Conservation (phyloP, 1,284 basidiomycete species). For the Heterobasidion parviporum region DNA sequence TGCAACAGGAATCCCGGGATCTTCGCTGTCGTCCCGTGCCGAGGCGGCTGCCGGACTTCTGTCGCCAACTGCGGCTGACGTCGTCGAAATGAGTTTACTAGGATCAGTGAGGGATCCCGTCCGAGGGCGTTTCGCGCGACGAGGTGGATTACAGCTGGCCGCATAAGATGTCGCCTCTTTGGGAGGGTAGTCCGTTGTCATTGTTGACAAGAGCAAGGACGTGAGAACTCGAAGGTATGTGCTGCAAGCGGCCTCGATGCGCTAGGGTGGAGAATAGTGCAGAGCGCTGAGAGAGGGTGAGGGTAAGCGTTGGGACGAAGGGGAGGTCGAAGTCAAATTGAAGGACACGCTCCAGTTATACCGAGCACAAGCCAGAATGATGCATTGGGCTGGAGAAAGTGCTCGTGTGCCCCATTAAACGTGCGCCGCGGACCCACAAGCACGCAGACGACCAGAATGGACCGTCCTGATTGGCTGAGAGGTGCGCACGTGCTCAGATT, state of each 20-base stretch:
- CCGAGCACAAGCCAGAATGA: not conserved
- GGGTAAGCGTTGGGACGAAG: not conserved
- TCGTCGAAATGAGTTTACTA: not conserved
- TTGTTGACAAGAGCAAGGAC: not conserved
- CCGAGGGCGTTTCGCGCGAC: conserved; percentile 43
- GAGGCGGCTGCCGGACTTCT: not conserved
- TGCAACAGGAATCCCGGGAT: conserved; percentile 12
- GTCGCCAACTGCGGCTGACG: conserved; percentile 5
- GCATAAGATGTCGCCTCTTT: conserved; percentile 26
- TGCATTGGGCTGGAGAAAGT: conserved; percentile 1
- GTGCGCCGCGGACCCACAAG: conserved; percentile 3
- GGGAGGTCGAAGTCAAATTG: not conserved
- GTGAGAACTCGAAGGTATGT: too few relatives aligned
- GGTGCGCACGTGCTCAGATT: conserved; percentile 7
- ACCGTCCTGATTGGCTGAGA: conserved; percentile 2
- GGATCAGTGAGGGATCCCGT: conserved; percentile 8
- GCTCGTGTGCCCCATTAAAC: conserved; percentile 12
- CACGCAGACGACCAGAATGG: conserved; percentile 12
- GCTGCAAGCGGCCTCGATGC: too few relatives aligned
- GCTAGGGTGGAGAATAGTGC: too few relatives aligned
- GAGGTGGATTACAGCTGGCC: conserved; percentile 47
- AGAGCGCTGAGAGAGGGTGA: too few relatives aligned
- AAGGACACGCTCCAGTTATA: not conserved
- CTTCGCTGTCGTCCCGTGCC: conserved; percentile 17
- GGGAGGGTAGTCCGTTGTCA: not conserved